Conservation (phyloP, 2,329 filamentous ascomycete species). For the Alternaria longipes region DNA sequence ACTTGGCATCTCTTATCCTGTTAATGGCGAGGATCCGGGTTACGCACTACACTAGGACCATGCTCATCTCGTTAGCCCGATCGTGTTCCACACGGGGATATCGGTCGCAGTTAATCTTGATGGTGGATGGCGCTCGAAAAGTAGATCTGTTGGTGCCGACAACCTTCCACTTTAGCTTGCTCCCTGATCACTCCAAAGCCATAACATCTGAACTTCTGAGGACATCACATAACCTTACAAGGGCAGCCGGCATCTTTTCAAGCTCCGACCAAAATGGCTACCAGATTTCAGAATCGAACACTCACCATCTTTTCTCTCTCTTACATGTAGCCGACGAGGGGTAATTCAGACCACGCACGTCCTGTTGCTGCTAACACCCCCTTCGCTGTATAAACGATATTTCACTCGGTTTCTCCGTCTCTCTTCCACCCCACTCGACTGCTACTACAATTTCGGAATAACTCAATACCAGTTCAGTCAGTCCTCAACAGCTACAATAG, state of each 20-base stretch:
- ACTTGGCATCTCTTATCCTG: not conserved
- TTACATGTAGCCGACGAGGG: not conserved
- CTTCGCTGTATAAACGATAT: not conserved
- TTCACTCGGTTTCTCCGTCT: not conserved
- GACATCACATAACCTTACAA: no score
- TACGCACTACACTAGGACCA: not conserved
- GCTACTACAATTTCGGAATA: not conserved
- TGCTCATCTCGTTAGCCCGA: not conserved
- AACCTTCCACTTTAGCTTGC: not conserved
- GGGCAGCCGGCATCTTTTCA: not conserved
- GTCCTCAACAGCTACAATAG: not conserved
- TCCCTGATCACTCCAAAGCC: not conserved
- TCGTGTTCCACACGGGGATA: not conserved
- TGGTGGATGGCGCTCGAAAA: not conserved
- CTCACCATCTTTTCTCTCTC: not conserved
- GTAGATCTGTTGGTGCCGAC: not conserved
- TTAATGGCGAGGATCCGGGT: not conserved
- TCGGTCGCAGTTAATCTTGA: not conserved
- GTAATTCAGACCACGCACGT: not conserved
- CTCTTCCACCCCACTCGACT: not conserved
- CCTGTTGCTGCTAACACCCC: not conserved
- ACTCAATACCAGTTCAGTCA: not conserved
- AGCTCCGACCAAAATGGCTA: not conserved
- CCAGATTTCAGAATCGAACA: not conserved
- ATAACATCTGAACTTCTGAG: not conserved